phyloP scores from a whole-genome alignment of 179 eudicot genomes.

The Kewa caespitosa region DNA sequence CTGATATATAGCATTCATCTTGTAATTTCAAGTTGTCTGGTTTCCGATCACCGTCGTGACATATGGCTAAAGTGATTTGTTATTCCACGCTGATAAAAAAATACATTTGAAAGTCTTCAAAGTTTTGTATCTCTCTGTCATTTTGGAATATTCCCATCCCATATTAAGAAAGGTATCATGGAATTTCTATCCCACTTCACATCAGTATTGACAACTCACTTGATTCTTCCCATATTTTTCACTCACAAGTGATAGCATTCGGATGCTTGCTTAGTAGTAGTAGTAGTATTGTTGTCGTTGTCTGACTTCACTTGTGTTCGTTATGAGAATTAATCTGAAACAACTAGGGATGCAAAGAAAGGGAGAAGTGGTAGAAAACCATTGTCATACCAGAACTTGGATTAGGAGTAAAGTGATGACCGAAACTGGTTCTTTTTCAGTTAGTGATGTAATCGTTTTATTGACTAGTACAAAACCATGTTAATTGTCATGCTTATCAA shows the following conservation, averaged over 20 bases:
- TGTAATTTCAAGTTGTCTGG: not conserved
- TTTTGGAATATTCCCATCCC: not conserved
- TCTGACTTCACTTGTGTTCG: not conserved
- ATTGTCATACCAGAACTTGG: not conserved
- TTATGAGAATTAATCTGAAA: not conserved
- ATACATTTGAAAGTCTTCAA: not conserved
- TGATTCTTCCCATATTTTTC: not conserved
- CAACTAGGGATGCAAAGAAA: too few relatives aligned
- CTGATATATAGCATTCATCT: not conserved
- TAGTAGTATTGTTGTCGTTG: not conserved
- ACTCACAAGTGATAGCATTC: not conserved
- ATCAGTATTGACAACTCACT: not conserved
- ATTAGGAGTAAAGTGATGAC: not conserved
- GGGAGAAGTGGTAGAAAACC: too few relatives aligned
- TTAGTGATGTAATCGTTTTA: not conserved
- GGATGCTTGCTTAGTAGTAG: not conserved
- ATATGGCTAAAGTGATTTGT: not conserved
- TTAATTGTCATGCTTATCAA: not conserved
- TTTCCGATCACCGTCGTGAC: not conserved
- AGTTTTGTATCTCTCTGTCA: not conserved
- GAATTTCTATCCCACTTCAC: not conserved
- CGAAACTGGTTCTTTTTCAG: not conserved
- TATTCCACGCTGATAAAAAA: not conserved
- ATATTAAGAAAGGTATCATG: not conserved
- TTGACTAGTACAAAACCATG: too few relatives aligned